Base-by-base conservation (phyloP, 371 early-diverging fungal species). In the Ordospora colligata region DNA sequence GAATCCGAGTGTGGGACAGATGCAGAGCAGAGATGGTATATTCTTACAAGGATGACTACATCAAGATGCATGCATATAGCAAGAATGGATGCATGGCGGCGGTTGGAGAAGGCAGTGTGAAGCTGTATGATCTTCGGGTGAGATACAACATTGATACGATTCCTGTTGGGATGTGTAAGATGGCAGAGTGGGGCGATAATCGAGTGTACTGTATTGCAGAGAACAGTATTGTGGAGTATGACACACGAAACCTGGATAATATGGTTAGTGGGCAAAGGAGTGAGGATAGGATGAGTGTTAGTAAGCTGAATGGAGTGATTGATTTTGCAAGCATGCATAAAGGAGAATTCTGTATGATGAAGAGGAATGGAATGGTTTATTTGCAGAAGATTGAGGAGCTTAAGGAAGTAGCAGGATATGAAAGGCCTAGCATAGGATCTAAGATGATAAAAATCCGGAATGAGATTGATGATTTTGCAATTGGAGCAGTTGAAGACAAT, bases 1-100 rank as follows among this genome's bases (percentile, higher is more conserved):
- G 74, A 32, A 46, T 74, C 22, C 65, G 74, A 10, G 67, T 74
- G 19, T 74, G 67, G 67, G 74, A 74, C 17, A 54, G 50, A 49
- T 44, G 32, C n/a, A 37, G 22, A 3, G 52, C 27, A 19, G 66
- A 74, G 21, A 43, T 50, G 3, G 53, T 74, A n/a, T 74, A 51
- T 51, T 47, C 45, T 2, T 74, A 74, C 23, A 51, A 51, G 19
- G 49, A 42, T 37, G 74, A 74, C 17, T 23, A 14, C 23, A 27
- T 74, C 22, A 51, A 14, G 32, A 52, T 52, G 32, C 74, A 74
- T 42, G 14, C 43, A 17, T 74, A 74, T 21, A 43, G 45, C 27
- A 52, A 17, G 51, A 52, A 23, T 11, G 58, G 58, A 40, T 66
- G 43, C 6, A 25, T 67, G 40, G 74, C 67, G 23, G 46, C 67